phyloP scores from a whole-genome alignment of 2,329 filamentous ascomycete genomes.

The Talaromyces sp. region DNA sequence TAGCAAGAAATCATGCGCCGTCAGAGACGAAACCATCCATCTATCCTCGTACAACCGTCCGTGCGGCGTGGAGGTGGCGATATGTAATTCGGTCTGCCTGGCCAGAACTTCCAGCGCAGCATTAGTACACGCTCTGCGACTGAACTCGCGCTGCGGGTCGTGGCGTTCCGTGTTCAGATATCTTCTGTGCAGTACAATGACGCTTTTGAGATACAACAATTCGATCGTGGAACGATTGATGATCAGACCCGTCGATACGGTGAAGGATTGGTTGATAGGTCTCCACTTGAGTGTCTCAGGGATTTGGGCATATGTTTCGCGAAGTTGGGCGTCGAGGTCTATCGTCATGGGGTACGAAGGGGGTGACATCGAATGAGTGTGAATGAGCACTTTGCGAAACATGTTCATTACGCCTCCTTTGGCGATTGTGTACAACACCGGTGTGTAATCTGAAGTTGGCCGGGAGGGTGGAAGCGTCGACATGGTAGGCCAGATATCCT shows the following conservation, averaged over 20 bases:
- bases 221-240: conserved; percentile 51
- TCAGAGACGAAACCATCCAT: conserved; percentile 57
- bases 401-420: conserved; percentile 29
- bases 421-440: conserved; percentile 34
- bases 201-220: conserved; percentile 48
- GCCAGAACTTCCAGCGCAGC: conserved; percentile 47
- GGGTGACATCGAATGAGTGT: conserved; percentile 21
- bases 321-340: conserved; percentile 25
- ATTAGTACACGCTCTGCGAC: conserved; percentile 43
- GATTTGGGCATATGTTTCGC: conserved; percentile 21
- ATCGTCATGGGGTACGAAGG: conserved; percentile 22
- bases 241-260: conserved; percentile 47
- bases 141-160: conserved; percentile 32
- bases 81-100: conserved; percentile 47
- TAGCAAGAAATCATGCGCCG: conserved; percentile 58
- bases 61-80: conserved; percentile 47
- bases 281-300: conserved; percentile 26
- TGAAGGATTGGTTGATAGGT: conserved; percentile 36
- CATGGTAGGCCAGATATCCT: conserved; percentile 52
- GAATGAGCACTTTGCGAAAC: conserved; percentile 29
- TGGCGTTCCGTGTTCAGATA: conserved; percentile 41
- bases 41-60: conserved; percentile 49
- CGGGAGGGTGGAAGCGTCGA: conserved; percentile 48
- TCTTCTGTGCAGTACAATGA: conserved; percentile 49
- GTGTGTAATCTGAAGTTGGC: conserved; percentile 51